Conservation (phyloP, 495 filamentous ascomycete genomes). For the Xylaria palmicola region DNA sequence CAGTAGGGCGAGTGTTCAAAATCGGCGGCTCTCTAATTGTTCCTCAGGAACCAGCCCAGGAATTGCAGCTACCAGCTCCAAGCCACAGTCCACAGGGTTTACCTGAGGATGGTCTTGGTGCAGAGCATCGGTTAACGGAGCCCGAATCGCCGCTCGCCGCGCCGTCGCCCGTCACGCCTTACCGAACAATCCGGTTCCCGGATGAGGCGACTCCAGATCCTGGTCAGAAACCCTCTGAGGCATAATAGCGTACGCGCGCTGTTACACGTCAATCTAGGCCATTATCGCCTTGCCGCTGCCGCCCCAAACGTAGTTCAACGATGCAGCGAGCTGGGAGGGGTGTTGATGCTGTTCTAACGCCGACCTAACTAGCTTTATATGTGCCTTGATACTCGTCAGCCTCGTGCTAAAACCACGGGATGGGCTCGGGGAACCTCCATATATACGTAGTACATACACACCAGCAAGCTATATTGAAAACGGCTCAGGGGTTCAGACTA, state of each 20-base stretch:
- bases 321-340: too few relatives aligned
- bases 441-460: too few relatives aligned
- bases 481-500: too few relatives aligned
- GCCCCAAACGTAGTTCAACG: too few relatives aligned
- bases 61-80: constrained; percentile 3
- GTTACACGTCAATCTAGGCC: neutral
- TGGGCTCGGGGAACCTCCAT: too few relatives aligned
- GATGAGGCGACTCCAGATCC: constrained; percentile 28
- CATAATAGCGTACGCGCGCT: neutral
- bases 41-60: constrained; percentile 7
- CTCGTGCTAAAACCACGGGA: too few relatives aligned
- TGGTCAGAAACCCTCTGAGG: neutral
- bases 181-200: constrained; percentile 45
- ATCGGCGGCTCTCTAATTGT: constrained; percentile 52
- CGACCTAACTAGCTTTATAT: too few relatives aligned
- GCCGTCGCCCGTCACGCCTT: constrained; percentile 14
- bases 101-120: constrained; percentile 9
- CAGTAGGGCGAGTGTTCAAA: constrained; percentile 46
- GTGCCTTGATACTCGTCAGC: too few relatives aligned
- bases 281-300: too few relatives aligned
- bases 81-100: neutral
- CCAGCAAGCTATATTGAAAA: too few relatives aligned
- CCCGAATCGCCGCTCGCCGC: neutral
- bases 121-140: neutral
- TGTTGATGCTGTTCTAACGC: too few relatives aligned